These are phyloP conservation scores for Tylopilus sp. DNA, from an alignment of 768 basidiomycete genomes.

Conservation along the genomic window DNA sequence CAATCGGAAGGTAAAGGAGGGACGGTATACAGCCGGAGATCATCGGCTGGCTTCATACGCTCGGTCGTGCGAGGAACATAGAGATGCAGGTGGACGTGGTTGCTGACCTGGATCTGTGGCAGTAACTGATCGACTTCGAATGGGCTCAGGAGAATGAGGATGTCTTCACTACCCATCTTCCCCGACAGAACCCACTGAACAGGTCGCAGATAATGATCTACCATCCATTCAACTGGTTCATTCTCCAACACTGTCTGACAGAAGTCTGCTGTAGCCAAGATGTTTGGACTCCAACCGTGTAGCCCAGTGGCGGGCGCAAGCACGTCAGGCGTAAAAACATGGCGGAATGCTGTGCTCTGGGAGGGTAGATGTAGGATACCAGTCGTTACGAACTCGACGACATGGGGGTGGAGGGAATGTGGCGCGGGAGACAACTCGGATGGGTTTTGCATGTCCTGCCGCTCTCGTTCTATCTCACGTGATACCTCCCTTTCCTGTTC, in stretches of 20 bases:
- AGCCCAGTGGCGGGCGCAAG: too few species aligned
- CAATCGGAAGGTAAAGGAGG: background rate
- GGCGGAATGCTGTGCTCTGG: background rate
- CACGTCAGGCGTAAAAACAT: background rate
- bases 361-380: background rate
- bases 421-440: background rate
- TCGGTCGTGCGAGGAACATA: background rate
- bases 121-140: background rate
- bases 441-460: background rate
- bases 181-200: background rate
- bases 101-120: background rate
- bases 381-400: background rate
- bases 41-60: background rate
- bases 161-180: background rate
- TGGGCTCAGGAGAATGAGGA: background rate
- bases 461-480: background rate
- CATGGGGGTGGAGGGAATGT: background rate
- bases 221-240: background rate
- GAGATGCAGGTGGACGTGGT: background rate
- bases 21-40: background rate
- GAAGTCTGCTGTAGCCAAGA: background rate
- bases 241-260: background rate
- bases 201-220: background rate
- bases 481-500: background rate
- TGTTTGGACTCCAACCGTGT: background rate